Evolutionary conservation across 331 rosid species (phyloP).

Genomic region (Quercus phellos): DNA sequence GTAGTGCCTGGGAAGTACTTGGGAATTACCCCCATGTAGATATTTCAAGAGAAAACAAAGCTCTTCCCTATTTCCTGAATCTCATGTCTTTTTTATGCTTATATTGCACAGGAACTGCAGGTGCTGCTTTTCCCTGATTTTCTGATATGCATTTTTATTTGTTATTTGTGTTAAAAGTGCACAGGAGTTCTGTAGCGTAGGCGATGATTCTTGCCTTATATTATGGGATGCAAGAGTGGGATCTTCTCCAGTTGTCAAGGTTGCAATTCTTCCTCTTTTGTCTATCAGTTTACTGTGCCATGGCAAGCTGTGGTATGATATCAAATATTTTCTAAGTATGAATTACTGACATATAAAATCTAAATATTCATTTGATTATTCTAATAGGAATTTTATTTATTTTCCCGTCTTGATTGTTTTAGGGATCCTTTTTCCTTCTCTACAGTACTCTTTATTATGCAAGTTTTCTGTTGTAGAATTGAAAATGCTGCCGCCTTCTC

Average conservation of each 20-base stretch:
- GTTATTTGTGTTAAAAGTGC: constrained; percentile 60
- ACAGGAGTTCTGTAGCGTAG: constrained; percentile 99
- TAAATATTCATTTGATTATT: neutral
- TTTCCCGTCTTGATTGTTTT: neutral
- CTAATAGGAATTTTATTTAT: neutral
- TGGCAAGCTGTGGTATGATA: neutral
- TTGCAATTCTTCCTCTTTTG: constrained; percentile 13
- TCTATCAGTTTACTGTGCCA: neutral
- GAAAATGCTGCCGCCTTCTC: neutral
- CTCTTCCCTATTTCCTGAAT: neutral
- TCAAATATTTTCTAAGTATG: neutral
- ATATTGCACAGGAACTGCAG: neutral
- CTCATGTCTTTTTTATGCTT: neutral
- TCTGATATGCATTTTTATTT: neutral
- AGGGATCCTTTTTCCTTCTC: neutral
- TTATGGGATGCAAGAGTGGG: constrained; percentile 98
- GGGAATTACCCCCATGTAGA: neutral
- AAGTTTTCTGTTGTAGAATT: neutral
- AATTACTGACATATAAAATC: neutral
- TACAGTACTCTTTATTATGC: neutral
- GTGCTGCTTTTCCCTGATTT: neutral
- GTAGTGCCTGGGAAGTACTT: neutral
- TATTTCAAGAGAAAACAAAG: neutral
- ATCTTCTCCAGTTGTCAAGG: constrained; percentile 80
- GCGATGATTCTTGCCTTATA: constrained; percentile 96